Evolutionary conservation across 73 alveolate species (phyloP), one percentile per base, ranked within the genome.

Genomic region (Stentor coeruleus): DNA sequence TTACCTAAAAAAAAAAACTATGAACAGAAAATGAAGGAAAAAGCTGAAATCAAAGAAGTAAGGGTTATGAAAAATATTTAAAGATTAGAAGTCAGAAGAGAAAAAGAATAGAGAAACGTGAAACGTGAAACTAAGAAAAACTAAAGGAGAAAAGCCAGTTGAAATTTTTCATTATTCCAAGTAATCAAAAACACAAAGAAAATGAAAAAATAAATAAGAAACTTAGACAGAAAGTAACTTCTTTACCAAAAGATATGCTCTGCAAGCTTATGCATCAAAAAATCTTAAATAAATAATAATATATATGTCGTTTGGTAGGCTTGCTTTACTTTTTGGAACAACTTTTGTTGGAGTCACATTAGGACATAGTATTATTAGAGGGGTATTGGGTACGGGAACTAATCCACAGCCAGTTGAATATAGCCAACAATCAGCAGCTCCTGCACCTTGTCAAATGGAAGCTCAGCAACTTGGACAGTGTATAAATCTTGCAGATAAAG

Each of bases 11-110:
- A n/a, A n/a, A 31, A 20, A 0, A 66, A 37, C 11, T 66, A 28
- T 66, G 79, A 66, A 66, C 40, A 66, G 33, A 66, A 40, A 66
- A 66, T 66, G 79, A 33, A 66, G 39, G 37, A 66, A 66, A 66
- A 66, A 40, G 40, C n/a, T 20, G 39, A 66, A 66, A 14, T 66
- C 11, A 26, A 66, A 66, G 79, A 66, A 66, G 79, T 66, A 11
- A 66, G 37, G 37, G 33, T 11, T 2, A 28, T 11, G 79, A 66
- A 66, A 66, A 66, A 2, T 33, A 20, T 28, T 2, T 66, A 31
- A 66, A 20, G 79, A 40, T 28, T 11, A 26, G 33, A 66, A 66
- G 39, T 28, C 49, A 37, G 1, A 33, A 20, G 66, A 49, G 66
- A 20, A 49, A 49, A 6, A 11, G 66, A 49, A 20, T 49, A 20